Conservation (phyloP, 306 rosid species). For the Citrullus amarus region DNA sequence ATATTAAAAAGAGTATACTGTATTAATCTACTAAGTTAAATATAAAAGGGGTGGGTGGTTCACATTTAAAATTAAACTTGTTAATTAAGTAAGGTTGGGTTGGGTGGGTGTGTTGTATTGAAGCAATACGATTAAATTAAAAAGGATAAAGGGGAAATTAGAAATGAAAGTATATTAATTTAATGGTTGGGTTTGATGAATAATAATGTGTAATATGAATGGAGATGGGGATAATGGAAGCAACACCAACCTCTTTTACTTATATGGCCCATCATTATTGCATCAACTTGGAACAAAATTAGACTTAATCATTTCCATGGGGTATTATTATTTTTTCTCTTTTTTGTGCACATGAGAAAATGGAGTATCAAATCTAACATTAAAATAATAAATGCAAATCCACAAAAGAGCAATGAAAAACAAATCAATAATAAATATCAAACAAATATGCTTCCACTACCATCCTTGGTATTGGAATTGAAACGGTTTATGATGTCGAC, state of each 20-base stretch:
- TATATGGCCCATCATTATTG: neutral
- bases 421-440: neutral
- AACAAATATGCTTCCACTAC: neutral
- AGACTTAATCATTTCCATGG: neutral
- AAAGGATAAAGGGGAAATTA: neutral
- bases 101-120: neutral
- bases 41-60: neutral
- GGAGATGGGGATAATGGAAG: neutral
- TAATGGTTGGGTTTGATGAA: neutral
- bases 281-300: neutral
- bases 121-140: neutral
- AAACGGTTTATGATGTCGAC: neutral
- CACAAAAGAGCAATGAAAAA: neutral
- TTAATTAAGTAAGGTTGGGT: neutral
- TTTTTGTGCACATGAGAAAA: neutral
- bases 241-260: neutral
- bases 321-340: neutral
- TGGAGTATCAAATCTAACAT: neutral
- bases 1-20: too few species aligned
- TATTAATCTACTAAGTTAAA: neutral
- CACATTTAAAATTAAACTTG: neutral
- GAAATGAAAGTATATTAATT: neutral
- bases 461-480: neutral
- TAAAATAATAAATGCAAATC: neutral
- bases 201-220: neutral